Percentiles rank a stretch among this genome's conserved stretches.
Evolutionary conservation across 331 rosid species (phyloP).

Genomic region (Acacia pycnantha): DNA sequence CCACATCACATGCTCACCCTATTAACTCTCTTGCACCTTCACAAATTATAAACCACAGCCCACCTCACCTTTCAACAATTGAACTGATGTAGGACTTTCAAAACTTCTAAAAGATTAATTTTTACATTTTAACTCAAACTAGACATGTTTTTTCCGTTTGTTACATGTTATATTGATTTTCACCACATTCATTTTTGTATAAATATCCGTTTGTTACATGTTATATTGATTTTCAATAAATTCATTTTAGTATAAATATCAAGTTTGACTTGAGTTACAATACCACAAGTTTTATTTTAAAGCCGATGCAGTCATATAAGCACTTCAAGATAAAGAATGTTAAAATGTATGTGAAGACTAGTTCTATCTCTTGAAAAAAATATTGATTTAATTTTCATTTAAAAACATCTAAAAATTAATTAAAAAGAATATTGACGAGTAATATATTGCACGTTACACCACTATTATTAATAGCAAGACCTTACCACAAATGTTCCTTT

Average conservation of each 20-base stretch:
- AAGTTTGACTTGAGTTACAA: not conserved
- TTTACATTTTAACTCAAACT: not conserved
- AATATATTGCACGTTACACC: not conserved
- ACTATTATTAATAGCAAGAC: not conserved
- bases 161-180: not conserved
- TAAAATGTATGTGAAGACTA: not conserved
- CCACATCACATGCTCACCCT: not conserved
- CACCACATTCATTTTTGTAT: not conserved
- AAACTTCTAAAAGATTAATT: not conserved
- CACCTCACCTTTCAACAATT: not conserved
- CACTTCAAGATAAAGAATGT: not conserved
- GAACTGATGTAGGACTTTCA: not conserved
- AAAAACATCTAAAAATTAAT: not conserved
- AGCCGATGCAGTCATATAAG: not conserved
- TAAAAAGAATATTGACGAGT: not conserved
- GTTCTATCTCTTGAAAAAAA: not conserved
- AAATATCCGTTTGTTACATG: not conserved
- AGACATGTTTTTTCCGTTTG: not conserved
- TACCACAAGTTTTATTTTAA: not conserved
- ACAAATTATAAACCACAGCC: not conserved
- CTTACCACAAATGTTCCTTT: constrained; percentile 6
- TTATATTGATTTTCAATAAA: not conserved
- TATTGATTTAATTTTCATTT: not conserved
- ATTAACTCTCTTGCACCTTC: not conserved
- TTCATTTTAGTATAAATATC: not conserved